Percentiles rank a stretch among this genome's conserved stretches.
Conservation (phyloP, 2,329 filamentous ascomycete species). For the Immersiporthe knoxdaviesiana region DNA sequence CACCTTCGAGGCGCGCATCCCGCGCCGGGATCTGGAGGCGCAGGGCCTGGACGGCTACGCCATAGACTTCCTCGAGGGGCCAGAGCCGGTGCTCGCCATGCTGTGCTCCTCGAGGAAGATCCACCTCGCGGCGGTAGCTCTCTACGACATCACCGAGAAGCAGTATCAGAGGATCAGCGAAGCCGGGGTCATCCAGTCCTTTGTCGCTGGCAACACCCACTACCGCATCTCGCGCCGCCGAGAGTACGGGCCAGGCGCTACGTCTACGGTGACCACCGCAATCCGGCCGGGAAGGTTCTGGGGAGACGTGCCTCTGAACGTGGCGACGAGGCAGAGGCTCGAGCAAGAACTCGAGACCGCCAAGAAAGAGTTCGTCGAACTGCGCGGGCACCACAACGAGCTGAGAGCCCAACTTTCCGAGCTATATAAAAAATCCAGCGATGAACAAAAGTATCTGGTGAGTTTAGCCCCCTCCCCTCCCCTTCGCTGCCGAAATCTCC, state of each 20-base stretch:
- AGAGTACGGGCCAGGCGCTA: conserved; percentile 78
- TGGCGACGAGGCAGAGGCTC: conserved; percentile 64
- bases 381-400: conserved; percentile 42
- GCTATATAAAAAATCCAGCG: conserved; percentile 45
- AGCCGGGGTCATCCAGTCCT: conserved; percentile 63
- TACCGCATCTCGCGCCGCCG: conserved; percentile 71
- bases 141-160: conserved; percentile 64
- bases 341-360: conserved; percentile 55
- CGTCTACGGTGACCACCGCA: conserved; percentile 67
- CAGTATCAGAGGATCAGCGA: conserved; percentile 69
- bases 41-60: conserved; percentile 80
- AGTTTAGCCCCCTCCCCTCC: conserved; percentile 32
- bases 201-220: conserved; percentile 67
- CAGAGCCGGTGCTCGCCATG: conserved; percentile 83
- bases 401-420: conserved; percentile 44
- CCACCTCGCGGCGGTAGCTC: conserved; percentile 68
- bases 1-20: conserved; percentile 58
- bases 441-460: conserved; percentile 46
- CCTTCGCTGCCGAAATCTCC: no score
- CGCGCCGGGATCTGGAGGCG: conserved; percentile 54
- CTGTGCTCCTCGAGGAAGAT: conserved; percentile 75
- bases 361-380: conserved; percentile 38
- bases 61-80: conserved; percentile 77
- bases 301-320: conserved; percentile 77
- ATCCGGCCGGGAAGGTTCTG: conserved; percentile 69